Evolutionary conservation across 768 basidiomycete genomes (phyloP).

Genomic region (Serendipita sp.): DNA sequence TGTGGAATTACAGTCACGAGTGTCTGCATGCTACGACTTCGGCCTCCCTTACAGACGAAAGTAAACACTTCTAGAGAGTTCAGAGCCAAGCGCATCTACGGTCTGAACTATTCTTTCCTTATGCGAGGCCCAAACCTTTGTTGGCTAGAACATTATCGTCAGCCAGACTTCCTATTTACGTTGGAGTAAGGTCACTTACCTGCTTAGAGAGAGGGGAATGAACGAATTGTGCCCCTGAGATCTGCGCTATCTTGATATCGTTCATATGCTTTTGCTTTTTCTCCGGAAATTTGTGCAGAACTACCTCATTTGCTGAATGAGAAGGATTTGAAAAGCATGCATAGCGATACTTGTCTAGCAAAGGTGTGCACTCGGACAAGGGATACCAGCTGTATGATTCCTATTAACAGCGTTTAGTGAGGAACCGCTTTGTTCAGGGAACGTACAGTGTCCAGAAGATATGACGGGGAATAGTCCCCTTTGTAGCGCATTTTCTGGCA

Average conservation of each 20-base stretch:
- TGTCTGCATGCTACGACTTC: too few species aligned
- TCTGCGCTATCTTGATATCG: neutral
- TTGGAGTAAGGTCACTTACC: too few species aligned
- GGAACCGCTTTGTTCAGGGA: neutral
- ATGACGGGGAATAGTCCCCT: conserved; percentile 81
- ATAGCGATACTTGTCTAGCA: conserved; percentile 56
- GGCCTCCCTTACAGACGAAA: conserved; percentile 19
- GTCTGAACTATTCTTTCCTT: neutral
- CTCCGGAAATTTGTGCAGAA: neutral
- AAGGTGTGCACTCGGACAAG: conserved; percentile 36
- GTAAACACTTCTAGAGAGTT: conserved; percentile 9
- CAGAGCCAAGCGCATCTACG: neutral
- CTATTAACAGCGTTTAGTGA: conserved; percentile 24
- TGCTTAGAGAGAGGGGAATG: too few species aligned
- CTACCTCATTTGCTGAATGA: neutral
- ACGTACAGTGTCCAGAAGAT: conserved; percentile 68
- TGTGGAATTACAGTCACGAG: too few species aligned
- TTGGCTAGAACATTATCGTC: too few species aligned
- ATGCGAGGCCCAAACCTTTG: neutral
- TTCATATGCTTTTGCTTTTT: neutral
- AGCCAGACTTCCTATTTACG: too few species aligned
- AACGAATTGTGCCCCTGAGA: too few species aligned
- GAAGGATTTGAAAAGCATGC: conserved; percentile 47
- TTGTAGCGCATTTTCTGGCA: conserved; percentile 96
- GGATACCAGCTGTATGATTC: conserved; percentile 69